Evolutionary conservation across 441 rosid genomes (phyloP).

Genomic region (Brassica hybrid): DNA sequence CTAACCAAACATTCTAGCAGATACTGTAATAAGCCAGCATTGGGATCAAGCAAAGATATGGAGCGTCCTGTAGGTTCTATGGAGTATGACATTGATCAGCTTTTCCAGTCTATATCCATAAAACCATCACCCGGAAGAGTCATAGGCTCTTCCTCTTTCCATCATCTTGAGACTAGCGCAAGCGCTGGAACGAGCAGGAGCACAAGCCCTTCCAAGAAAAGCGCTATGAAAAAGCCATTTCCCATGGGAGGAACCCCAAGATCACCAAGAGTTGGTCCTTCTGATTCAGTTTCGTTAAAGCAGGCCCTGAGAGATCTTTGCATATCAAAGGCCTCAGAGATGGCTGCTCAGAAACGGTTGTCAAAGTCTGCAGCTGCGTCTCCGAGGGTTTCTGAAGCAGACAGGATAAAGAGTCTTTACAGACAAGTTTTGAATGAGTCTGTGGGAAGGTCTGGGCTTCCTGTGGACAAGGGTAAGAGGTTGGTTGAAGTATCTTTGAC

Average conservation of each 20-base stretch:
- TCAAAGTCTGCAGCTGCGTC: slow-evolving; percentile 55
- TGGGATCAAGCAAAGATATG: slow-evolving; percentile 48
- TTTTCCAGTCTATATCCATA: slow-evolving; percentile 69
- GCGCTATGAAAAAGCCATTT: slow-evolving; percentile 73
- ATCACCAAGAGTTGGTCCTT: slow-evolving; percentile 61
- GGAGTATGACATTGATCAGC: slow-evolving; percentile 78
- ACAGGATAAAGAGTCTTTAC: slow-evolving; percentile 74
- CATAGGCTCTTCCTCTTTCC: slow-evolving; percentile 53
- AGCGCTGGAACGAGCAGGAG: slow-evolving; percentile 54
- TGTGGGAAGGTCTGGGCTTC: slow-evolving; percentile 48
- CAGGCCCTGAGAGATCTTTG: slow-evolving; percentile 87
- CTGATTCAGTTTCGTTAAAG: slow-evolving; percentile 75
- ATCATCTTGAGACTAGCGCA: slow-evolving; percentile 43
- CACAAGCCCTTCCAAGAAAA: slow-evolving; percentile 60
- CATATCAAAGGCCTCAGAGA: slow-evolving; percentile 89
- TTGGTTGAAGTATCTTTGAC: slow-evolving; percentile 64
- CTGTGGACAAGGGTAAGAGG: slow-evolving; percentile 48
- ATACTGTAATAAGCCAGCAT: slow-evolving; percentile 43
- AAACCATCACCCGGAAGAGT: slow-evolving; percentile 58
- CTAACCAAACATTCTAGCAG: slow-evolving; percentile 49
- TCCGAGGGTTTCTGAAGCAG: slow-evolving; percentile 75
- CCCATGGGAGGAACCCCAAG: slow-evolving; percentile 62
- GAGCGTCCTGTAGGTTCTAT: slow-evolving; percentile 59
- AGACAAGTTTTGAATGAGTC: slow-evolving; percentile 63
- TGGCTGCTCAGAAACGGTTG: slow-evolving; percentile 76